A percentile compares a stretch with the other conserved stretches of the same genome.
These are phyloP conservation scores for Luvunga scandens DNA, from an alignment of 345 rosid species.

Conservation along the genomic window DNA sequence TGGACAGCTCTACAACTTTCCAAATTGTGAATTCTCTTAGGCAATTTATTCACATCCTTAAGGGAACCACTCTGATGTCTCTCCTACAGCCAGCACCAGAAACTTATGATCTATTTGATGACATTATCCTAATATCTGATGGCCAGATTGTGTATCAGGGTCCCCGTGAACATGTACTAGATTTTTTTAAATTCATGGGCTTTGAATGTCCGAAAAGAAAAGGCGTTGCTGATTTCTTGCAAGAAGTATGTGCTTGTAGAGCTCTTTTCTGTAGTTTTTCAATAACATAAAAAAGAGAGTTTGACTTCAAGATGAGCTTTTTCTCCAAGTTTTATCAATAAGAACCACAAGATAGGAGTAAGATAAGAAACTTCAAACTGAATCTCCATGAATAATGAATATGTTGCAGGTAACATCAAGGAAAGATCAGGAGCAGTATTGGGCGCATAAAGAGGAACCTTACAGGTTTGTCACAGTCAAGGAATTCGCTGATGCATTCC, in stretches of 20 bases:
- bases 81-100: constrained; percentile 88
- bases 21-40: constrained; percentile 71
- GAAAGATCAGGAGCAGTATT: constrained; percentile 43
- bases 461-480: constrained; percentile 32
- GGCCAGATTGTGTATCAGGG: constrained; percentile 34
- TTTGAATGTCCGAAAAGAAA: constrained; percentile 28
- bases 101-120: constrained; percentile 72
- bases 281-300: no score
- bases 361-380: neutral
- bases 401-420: constrained; percentile 39
- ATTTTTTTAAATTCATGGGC: constrained; percentile 25
- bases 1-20: constrained; percentile 78
- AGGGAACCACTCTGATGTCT: constrained; percentile 63
- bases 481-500: constrained; percentile 36
- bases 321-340: neutral
- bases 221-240: constrained; percentile 31
- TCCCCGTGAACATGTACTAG: constrained; percentile 24
- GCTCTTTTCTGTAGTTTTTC: neutral
- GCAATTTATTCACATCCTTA: constrained; percentile 56
- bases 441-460: constrained; percentile 32
- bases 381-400: neutral
- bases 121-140: constrained; percentile 65
- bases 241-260: constrained; percentile 17
- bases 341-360: neutral
- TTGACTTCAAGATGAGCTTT: neutral